A percentile compares a stretch with the other conserved stretches of the same genome.
These are phyloP conservation scores for Eruca vesicaria DNA, from an alignment of 441 rosid species.

Conservation along the genomic window DNA sequence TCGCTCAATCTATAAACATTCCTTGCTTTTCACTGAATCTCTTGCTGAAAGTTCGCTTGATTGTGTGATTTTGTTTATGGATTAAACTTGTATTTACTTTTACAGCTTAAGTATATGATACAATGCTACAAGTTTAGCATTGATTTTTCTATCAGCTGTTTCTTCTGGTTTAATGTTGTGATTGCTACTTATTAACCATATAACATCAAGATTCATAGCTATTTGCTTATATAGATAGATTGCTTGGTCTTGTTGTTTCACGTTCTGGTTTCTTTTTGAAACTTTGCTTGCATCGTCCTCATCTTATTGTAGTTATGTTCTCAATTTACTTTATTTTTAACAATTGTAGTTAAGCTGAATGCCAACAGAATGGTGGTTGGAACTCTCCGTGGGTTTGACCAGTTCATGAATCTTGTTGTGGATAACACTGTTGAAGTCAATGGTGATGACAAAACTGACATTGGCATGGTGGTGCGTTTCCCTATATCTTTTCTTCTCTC, in stretches of 20 bases:
- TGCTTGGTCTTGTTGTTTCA: background rate
- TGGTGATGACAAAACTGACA: conserved; percentile 66
- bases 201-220: background rate
- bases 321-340: background rate
- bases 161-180: background rate
- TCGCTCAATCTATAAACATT: background rate
- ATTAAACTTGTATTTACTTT: background rate
- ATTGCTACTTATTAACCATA: background rate
- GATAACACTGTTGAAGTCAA: conserved; percentile 77
- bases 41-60: background rate
- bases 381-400: conserved; percentile 86
- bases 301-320: background rate
- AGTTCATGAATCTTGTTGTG: conserved; percentile 84
- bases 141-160: background rate
- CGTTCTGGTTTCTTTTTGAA: background rate
- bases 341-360: conserved; percentile 68
- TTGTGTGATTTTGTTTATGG: background rate
- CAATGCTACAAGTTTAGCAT: background rate
- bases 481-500: background rate
- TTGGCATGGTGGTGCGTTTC: conserved; percentile 71
- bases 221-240: background rate
- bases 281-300: background rate
- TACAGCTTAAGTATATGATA: background rate
- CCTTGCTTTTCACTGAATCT: background rate
- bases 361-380: conserved; percentile 82